Base-by-base conservation (phyloP, 495 filamentous ascomycete genomes). In the Aspergillus nidulans region DNA sequence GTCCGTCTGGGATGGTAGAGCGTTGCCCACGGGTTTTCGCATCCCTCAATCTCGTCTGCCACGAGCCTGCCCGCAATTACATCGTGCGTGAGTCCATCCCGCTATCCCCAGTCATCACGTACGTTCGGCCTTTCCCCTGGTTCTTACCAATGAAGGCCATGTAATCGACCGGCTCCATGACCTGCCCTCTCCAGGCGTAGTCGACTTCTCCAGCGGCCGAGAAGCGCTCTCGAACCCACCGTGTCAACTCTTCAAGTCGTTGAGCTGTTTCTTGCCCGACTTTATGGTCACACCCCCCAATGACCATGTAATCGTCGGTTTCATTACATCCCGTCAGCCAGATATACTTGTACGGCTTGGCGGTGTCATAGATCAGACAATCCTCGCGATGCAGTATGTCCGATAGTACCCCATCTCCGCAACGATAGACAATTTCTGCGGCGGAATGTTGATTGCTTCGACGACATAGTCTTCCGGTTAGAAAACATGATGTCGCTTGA, bases 281-380 rank as follows among this genome's bases (percentile, higher is more conserved):
- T 63, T 81, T 81, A 70, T 85, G 82, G 57, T 85, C 81, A 55
- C 76, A 74, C 1, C 82, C 81, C 5, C 81, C 81, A n/a, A 82
- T 65, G 3, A 85, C 64, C 36, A 85, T 28, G 64, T 83, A 85
- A 48, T 83, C 79, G 47, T 83, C 60, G 32, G 74, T 63, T 6
- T 65, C 66, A 32, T 80, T 75, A 61, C 79, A 83, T 0, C 54
- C 66, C 0, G 80, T 84, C 8, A 82, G 66, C 0, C 78, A 71
- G 1, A 77, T 62, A 54, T 84, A 84, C 52, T 79, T 73, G 66
- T 84, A 83, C 15, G 60, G 63, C 3, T 82, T 76, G 1, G 74
- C 78, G 15, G 72, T 68, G 64, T 84, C 77, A 61, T 84, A 83
- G 39, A 85, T 59, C 7, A 83, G 65, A 40, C 76, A 75, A 55